Evolutionary conservation across 345 rosid species (phyloP), one percentile per base, ranked within the genome.

Genomic region (Lepidium didymum): DNA sequence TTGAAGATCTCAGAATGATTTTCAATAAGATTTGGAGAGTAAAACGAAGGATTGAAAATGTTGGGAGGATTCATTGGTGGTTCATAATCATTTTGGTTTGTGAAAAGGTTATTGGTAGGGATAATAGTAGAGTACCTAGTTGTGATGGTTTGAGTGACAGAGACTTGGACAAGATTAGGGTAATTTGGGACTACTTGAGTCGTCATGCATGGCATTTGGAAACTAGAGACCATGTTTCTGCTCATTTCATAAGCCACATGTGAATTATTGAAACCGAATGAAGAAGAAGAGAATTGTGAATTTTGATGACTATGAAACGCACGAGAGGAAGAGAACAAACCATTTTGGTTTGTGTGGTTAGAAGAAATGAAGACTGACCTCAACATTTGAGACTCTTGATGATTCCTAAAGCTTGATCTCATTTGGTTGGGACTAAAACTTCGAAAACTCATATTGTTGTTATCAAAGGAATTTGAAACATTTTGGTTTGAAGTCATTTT

Each of bases 401-500:
- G 51, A 72, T 37, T 42, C 59, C 12, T 43, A 41, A 41, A 23
- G 45, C 36, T 57, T 27, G 70, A 41, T 43, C 27, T 40, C 36
- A 23, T 41, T 41, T 58, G 55, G 47, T 8, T 56, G 29, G 59
- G 40, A 52, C 29, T 9, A 8, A 54, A 35, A 35, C 55, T 56
- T 31, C 5, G 37, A 50, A 34, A 8, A 29, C 58, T 66, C 37
- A 66, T 21, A 12, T 2, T 33, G 9, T 66, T 46, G 1, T 42
- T 50, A 13, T 50, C 36, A 16, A 36, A 38, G 15, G 62, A 50
- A 41, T 34, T 38, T 9, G 60, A 43, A 27, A 12, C 42, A 35
- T 59, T 67, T 43, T 56, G 56, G n/a, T 50, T 1, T 59, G 68
- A 49, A 57, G 29, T 50, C 77, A 73, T 73, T 56, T 47, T 65